Conservation (phyloP, 192 early-diverging fungal genomes). For the Phlyctochytrium bullatum region DNA sequence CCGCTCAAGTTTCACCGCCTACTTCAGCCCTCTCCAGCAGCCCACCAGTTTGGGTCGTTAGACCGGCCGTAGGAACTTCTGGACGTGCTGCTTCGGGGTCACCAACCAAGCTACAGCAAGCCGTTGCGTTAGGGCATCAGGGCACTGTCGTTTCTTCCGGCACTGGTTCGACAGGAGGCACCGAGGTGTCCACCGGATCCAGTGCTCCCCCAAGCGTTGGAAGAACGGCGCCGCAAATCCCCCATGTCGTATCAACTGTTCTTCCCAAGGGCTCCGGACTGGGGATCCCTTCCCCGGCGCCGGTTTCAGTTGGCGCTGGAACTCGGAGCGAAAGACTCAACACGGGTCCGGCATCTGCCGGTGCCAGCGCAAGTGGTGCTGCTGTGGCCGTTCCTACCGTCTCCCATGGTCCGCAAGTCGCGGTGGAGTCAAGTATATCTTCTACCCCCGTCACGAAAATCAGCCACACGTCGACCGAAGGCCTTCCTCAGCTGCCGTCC, state of each 20-base stretch:
- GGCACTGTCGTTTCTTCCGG: no score
- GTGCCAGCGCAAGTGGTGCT: no score
- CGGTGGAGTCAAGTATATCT: not conserved
- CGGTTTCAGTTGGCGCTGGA: not conserved
- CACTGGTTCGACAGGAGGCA: no score
- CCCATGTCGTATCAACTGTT: constrained; percentile 1
- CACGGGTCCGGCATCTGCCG: not conserved
- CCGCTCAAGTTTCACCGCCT: not conserved
- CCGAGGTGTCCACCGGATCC: no score
- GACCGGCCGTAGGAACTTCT: not conserved
- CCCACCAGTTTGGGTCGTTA: not conserved
- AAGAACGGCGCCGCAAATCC: not conserved
- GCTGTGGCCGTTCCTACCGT: no score
- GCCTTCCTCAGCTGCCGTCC: not conserved
- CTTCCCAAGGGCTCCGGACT: constrained; percentile 5
- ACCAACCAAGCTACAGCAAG: not conserved
- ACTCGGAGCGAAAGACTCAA: not conserved
- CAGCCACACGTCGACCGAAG: not conserved
- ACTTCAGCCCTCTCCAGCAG: not conserved
- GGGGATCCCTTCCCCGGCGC: constrained; percentile 1
- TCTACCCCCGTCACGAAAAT: not conserved
- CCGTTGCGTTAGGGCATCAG: no score
- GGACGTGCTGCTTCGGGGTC: not conserved
- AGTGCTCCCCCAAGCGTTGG: no score
- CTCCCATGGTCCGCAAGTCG: no score